Evolutionary conservation across 306 rosid species (phyloP).

Genomic region (Fragaria iinumae): DNA sequence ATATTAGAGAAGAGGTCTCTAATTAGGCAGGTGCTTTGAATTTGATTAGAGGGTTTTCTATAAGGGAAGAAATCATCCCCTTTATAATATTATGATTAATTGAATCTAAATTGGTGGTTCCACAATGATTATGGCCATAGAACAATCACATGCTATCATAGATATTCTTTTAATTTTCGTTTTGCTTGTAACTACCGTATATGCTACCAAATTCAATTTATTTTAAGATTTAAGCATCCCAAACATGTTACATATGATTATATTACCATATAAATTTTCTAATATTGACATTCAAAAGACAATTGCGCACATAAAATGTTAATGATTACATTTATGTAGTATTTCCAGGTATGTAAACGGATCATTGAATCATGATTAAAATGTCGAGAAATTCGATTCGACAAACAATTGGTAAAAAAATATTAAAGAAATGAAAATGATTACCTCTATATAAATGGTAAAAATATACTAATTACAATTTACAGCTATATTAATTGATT

Average conservation of each 20-base stretch:
- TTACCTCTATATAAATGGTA: neutral
- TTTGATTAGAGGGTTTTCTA: neutral
- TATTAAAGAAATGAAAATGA: neutral
- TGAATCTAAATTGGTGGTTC: neutral
- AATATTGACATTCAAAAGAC: too few species aligned
- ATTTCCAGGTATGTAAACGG: too few species aligned
- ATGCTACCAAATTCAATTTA: neutral
- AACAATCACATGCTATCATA: neutral
- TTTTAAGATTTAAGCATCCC: neutral
- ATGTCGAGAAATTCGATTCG: too few species aligned
- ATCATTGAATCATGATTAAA: too few species aligned
- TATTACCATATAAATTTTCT: neutral
- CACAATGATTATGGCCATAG: neutral
- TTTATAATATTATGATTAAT: neutral
- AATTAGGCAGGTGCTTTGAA: constrained; percentile 13
- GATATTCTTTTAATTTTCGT: neutral
- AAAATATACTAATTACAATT: neutral
- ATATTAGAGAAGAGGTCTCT: neutral
- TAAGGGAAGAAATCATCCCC: neutral
- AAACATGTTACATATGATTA: neutral
- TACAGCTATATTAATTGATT: neutral
- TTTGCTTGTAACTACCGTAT: neutral
- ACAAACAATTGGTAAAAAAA: too few species aligned
- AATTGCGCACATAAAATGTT: too few species aligned
- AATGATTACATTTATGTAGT: too few species aligned